A percentile compares a stretch with the other conserved stretches of the same genome.
Evolutionary conservation across 345 rosid genomes (phyloP).

Genomic region (Populus tremula): DNA sequence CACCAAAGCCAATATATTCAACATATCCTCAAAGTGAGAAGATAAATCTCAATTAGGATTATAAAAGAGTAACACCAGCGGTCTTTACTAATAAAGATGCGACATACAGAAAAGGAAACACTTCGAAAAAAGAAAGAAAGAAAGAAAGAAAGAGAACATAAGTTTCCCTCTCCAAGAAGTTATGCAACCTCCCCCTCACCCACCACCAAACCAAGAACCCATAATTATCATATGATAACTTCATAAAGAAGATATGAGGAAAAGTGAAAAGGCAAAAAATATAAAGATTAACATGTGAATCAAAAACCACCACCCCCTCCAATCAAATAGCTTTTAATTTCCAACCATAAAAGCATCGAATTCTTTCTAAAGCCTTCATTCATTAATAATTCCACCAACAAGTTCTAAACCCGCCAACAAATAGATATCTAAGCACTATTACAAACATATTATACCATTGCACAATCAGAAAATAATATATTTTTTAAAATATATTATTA

Average conservation of each 20-base stretch:
- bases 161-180: not conserved
- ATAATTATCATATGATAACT: constrained; percentile 25
- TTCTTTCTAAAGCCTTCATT: constrained; percentile 7
- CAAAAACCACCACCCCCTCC: constrained; percentile 21
- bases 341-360: constrained; percentile 28
- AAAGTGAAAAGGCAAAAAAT: constrained; percentile 15
- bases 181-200: not conserved
- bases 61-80: not conserved
- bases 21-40: not conserved
- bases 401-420: not conserved
- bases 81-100: not conserved
- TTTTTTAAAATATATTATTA: no score
- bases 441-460: not conserved
- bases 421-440: not conserved
- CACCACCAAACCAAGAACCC: constrained; percentile 16
- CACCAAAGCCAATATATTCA: not conserved
- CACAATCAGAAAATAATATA: not conserved
- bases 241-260: constrained; percentile 27
- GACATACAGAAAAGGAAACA: not conserved
- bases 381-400: constrained; percentile 13
- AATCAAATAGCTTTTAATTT: constrained; percentile 12
- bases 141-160: not conserved
- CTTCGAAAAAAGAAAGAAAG: not conserved
- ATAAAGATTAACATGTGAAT: constrained; percentile 30
- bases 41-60: not conserved